Conservation (phyloP, 1,284 basidiomycete genomes). For the Boletus smithii region DNA sequence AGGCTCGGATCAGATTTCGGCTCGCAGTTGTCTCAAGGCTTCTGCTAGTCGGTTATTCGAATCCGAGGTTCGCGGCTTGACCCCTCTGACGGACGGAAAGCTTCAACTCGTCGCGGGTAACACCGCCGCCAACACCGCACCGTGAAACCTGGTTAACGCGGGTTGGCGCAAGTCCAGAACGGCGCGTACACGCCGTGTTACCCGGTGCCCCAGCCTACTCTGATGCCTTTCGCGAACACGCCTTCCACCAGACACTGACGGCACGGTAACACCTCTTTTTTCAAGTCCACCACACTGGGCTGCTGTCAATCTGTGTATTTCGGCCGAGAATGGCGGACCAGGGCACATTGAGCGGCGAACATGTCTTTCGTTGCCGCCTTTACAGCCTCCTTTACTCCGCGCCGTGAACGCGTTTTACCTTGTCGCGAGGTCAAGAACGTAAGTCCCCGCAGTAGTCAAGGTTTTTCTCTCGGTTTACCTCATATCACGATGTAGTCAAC, state of each 20-base stretch:
- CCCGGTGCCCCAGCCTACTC: too few species aligned
- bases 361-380: slow-evolving; percentile 10
- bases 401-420: slow-evolving; percentile 10
- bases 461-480: slow-evolving; percentile 13
- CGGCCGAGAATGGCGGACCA: slow-evolving; percentile 25
- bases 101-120: too few species aligned
- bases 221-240: too few species aligned
- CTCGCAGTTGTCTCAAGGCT: too few species aligned
- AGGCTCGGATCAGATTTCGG: too few species aligned
- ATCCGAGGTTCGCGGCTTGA: too few species aligned
- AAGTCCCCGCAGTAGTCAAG: slow-evolving; percentile 18
- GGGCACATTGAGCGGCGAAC: slow-evolving; percentile 26
- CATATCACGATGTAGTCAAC: slow-evolving; percentile 8
- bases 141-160: too few species aligned
- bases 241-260: background rate
- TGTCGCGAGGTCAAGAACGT: slow-evolving; percentile 24
- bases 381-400: slow-evolving; percentile 24
- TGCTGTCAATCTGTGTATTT: background rate
- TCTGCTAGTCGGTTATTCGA: too few species aligned
- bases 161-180: too few species aligned
- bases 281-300: background rate
- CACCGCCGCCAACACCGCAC: too few species aligned
- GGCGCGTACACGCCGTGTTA: too few species aligned
- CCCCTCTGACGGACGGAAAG: too few species aligned
- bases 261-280: background rate